Percentiles rank a stretch among this genome's conserved stretches.
Evolutionary conservation across 2,329 filamentous ascomycete genomes (phyloP).

Genomic region (Mollisiaceae sp.): DNA sequence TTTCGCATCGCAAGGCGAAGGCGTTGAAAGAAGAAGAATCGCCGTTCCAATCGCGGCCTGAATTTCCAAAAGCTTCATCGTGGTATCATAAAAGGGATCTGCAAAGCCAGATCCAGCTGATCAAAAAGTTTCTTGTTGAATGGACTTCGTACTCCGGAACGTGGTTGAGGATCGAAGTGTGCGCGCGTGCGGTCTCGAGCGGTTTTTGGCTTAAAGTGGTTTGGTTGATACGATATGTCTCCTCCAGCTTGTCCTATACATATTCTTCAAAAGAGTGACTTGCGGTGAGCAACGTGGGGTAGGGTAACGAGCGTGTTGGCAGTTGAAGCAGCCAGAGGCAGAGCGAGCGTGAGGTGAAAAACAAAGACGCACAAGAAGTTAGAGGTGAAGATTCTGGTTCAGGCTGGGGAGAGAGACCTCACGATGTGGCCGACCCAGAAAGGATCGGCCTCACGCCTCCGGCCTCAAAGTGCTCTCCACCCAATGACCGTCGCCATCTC

Average conservation of each 20-base stretch:
- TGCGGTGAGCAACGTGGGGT: slow-evolving; percentile 15
- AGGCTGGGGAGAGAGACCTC: slow-evolving; percentile 1
- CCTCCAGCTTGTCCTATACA: slow-evolving; percentile 16
- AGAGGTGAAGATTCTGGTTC: not conserved
- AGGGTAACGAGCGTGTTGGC: slow-evolving; percentile 4
- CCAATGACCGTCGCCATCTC: not conserved
- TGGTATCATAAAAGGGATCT: slow-evolving; percentile 30
- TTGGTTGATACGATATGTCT: slow-evolving; percentile 10
- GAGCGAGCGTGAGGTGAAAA: slow-evolving; percentile 5
- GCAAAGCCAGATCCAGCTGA: slow-evolving; percentile 12
- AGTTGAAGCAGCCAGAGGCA: not conserved
- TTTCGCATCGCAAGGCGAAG: slow-evolving; percentile 39
- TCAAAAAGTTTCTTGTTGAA: not conserved
- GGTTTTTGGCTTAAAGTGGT: slow-evolving; percentile 12
- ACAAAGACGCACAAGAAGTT: not conserved
- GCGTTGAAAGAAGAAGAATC: slow-evolving; percentile 50
- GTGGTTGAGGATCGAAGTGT: not conserved
- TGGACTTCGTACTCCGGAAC: not conserved
- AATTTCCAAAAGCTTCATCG: slow-evolving; percentile 60
- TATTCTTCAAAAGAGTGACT: slow-evolving; percentile 22
- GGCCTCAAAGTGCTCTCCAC: not conserved
- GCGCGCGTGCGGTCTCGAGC: slow-evolving; percentile 11
- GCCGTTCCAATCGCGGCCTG: slow-evolving; percentile 57
- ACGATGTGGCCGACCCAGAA: slow-evolving; percentile 1
- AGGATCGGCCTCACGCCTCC: not conserved